phyloP scores from a whole-genome alignment of 2,329 filamentous ascomycete genomes.

The Lachnellula arida region DNA sequence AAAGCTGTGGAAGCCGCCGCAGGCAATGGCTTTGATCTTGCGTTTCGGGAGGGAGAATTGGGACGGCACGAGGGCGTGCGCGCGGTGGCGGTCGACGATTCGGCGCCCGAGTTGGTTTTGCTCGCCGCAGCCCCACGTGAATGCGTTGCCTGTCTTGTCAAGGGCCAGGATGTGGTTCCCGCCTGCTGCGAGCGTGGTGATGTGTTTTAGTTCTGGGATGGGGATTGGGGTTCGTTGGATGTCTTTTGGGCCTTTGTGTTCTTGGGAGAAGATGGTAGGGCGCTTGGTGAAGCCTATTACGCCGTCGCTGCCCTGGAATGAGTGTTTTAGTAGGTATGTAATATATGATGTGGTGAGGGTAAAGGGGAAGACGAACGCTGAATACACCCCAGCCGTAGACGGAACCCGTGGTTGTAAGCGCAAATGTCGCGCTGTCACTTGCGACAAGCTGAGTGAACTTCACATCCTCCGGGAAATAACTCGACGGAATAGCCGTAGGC shows the following conservation, averaged over 20 bases:
- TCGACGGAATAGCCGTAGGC: constrained; percentile 53
- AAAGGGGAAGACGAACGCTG: constrained; percentile 45
- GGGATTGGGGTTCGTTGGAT: constrained; percentile 33
- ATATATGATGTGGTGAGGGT: neutral
- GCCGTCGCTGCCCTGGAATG: constrained; percentile 52
- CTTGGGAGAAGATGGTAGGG: neutral
- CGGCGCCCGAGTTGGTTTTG: constrained; percentile 40
- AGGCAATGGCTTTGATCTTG: constrained; percentile 25
- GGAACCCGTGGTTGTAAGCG: constrained; percentile 67
- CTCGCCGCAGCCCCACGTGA: constrained; percentile 61
- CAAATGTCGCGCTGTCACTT: constrained; percentile 71
- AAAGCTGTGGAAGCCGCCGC: constrained; percentile 77
- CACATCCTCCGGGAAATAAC: constrained; percentile 49
- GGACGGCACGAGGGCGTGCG: constrained; percentile 18
- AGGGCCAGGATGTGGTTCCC: constrained; percentile 56
- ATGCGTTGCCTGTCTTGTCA: constrained; percentile 52
- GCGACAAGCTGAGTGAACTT: constrained; percentile 64
- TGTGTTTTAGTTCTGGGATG: constrained; percentile 52
- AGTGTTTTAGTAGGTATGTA: constrained; percentile 7
- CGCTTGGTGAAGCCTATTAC: constrained; percentile 48
- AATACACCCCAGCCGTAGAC: constrained; percentile 85
- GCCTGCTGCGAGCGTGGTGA: constrained; percentile 48
- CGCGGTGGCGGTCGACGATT: constrained; percentile 22
- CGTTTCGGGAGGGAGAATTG: constrained; percentile 26
- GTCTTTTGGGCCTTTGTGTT: constrained; percentile 4